Evolutionary conservation across 306 rosid species (phyloP).

Genomic region (Luffa aegyptiaca): DNA sequence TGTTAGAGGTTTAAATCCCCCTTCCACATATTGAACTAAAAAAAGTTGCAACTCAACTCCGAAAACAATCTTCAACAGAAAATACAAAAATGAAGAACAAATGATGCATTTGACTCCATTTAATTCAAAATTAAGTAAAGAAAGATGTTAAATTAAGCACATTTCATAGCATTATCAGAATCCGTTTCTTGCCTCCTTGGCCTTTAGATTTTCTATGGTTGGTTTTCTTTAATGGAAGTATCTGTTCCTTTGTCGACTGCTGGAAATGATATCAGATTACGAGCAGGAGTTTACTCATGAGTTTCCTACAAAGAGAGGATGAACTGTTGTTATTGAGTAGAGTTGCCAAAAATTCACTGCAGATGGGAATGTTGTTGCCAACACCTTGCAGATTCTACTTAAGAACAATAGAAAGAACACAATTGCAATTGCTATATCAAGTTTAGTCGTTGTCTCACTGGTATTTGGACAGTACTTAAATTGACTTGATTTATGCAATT

Average conservation of each 20-base stretch:
- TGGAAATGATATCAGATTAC: not conserved
- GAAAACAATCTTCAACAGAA: not conserved
- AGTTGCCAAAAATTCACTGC: not conserved
- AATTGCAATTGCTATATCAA: not conserved
- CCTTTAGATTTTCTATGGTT: not conserved
- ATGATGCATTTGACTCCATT: not conserved
- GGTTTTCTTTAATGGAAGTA: not conserved
- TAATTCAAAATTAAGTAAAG: not conserved
- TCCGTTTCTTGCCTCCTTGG: not conserved
- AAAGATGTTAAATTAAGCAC: not conserved
- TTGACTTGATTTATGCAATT: not conserved
- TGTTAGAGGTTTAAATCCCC: not conserved
- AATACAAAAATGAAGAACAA: not conserved
- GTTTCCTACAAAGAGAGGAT: not conserved
- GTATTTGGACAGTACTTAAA: not conserved
- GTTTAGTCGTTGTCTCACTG: not conserved
- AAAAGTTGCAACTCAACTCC: not conserved
- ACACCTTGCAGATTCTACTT: not conserved
- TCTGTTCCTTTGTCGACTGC: not conserved
- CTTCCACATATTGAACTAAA: not conserved
- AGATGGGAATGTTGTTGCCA: not conserved
- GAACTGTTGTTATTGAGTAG: not conserved
- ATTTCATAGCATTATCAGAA: not conserved
- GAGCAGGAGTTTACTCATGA: not conserved
- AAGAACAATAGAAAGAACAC: not conserved